Percentiles rank a stretch among this genome's conserved stretches.
phyloP scores from a whole-genome alignment of 352 stramenopile species.

The Phytophthora fragariaefolia region DNA sequence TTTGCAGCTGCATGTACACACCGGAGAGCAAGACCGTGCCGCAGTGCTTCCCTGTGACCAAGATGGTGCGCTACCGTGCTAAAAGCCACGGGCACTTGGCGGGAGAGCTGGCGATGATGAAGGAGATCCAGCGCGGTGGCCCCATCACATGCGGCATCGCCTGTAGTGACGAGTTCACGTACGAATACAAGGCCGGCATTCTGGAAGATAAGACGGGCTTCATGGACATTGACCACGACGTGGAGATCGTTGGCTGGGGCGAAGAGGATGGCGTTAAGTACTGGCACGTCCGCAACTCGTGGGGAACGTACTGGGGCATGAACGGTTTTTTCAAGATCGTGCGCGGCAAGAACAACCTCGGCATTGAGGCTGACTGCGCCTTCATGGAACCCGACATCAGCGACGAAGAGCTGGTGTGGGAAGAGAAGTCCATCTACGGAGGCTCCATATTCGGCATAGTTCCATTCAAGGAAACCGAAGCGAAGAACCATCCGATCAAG shows the following conservation, averaged over 20 bases:
- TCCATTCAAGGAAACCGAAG: constrained; percentile 64
- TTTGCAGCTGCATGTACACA: constrained; percentile 79
- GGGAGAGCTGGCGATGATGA: constrained; percentile 87
- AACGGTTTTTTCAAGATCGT: constrained; percentile 97
- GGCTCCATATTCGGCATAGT: constrained; percentile 84
- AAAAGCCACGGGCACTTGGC: constrained; percentile 71
- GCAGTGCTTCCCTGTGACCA: constrained; percentile 76
- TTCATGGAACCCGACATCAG: constrained; percentile 88
- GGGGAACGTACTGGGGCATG: constrained; percentile 96
- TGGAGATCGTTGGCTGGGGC: constrained; percentile 93
- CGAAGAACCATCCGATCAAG: constrained; percentile 91
- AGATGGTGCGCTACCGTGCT: constrained; percentile 82
- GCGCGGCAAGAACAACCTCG: constrained; percentile 92
- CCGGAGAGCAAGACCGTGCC: constrained; percentile 50
- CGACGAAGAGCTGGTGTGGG: constrained; percentile 84
- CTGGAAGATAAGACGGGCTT: constrained; percentile 90
- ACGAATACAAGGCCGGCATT: constrained; percentile 94
- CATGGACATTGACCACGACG: constrained; percentile 87
- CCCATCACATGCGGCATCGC: constrained; percentile 95
- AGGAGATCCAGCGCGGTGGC: constrained; percentile 74
- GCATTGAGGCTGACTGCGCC: constrained; percentile 91
- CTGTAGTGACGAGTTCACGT: constrained; percentile 85
- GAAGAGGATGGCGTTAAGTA: constrained; percentile 92
- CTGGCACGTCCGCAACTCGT: constrained; percentile 97
- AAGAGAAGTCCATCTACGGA: constrained; percentile 76